Percentiles rank a stretch among this genome's conserved stretches.
phyloP scores from a whole-genome alignment of 2,329 filamentous ascomycete species.

The Phyllosticta citriasiana region DNA sequence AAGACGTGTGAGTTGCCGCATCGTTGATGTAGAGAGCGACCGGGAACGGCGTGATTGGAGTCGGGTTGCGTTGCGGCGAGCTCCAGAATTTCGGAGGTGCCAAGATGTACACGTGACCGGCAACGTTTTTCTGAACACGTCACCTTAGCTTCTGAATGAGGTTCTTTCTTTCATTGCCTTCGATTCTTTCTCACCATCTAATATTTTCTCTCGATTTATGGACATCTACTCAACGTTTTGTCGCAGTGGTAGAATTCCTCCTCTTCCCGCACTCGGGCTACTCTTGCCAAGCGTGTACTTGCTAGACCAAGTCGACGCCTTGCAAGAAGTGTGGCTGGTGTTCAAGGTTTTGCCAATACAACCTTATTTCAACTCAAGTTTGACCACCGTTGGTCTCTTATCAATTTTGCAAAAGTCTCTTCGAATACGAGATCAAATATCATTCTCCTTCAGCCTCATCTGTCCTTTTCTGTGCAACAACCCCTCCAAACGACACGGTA shows the following conservation, averaged over 20 bases:
- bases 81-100: not conserved
- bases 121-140: not conserved
- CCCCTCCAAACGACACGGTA: not conserved
- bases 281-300: not conserved
- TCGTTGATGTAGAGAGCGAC: not conserved
- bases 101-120: not conserved
- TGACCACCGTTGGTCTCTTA: not conserved
- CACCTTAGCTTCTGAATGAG: too few relatives aligned
- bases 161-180: not conserved
- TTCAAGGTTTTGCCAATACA: not conserved
- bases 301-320: not conserved
- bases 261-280: not conserved
- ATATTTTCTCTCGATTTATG: too few relatives aligned
- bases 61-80: not conserved
- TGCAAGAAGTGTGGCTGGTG: not conserved
- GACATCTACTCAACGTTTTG: too few relatives aligned
- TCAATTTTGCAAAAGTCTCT: not conserved
- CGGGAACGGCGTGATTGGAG: not conserved
- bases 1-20: slow-evolving; percentile 7
- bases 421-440: not conserved
- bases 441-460: not conserved
- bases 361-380: not conserved
- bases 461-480: not conserved
- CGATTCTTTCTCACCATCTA: not conserved
- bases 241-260: not conserved